A percentile compares a stretch with the other conserved stretches of the same genome.
Evolutionary conservation across 495 filamentous ascomycete genomes (phyloP).

Genomic region (Talaromyces thailandensis): DNA sequence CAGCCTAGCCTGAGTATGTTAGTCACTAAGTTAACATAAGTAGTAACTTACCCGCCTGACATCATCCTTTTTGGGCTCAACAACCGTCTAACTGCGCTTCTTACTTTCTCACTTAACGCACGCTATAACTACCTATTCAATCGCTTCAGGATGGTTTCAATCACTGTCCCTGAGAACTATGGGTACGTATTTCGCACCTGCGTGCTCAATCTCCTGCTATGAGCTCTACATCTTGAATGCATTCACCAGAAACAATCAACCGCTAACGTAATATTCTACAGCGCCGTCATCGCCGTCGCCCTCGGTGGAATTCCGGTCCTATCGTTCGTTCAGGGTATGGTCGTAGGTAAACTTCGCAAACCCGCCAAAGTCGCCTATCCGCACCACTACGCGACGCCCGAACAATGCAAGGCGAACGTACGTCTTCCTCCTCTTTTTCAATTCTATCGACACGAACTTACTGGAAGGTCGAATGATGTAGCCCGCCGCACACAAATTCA

Average conservation of each 20-base stretch:
- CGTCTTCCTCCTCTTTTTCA: slow-evolving; percentile 7
- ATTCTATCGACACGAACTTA: background rate
- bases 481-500: slow-evolving; percentile 40
- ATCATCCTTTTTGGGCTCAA: background rate
- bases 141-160: slow-evolving; percentile 22
- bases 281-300: slow-evolving; percentile 51
- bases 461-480: background rate
- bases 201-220: background rate
- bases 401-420: slow-evolving; percentile 46
- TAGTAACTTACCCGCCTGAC: background rate
- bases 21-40: too few species aligned
- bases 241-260: background rate
- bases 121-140: background rate
- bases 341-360: slow-evolving; percentile 40
- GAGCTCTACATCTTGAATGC: background rate
- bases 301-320: slow-evolving; percentile 45
- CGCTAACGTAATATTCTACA: slow-evolving; percentile 10
- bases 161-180: slow-evolving; percentile 41
- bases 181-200: slow-evolving; percentile 23
- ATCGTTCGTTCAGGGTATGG: slow-evolving; percentile 45
- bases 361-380: slow-evolving; percentile 51
- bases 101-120: background rate
- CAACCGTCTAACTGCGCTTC: background rate
- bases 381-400: slow-evolving; percentile 51
- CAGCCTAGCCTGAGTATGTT: too few species aligned